Evolutionary conservation across 1,139 yeast species (phyloP).

Genomic region (Pichia sp.): DNA sequence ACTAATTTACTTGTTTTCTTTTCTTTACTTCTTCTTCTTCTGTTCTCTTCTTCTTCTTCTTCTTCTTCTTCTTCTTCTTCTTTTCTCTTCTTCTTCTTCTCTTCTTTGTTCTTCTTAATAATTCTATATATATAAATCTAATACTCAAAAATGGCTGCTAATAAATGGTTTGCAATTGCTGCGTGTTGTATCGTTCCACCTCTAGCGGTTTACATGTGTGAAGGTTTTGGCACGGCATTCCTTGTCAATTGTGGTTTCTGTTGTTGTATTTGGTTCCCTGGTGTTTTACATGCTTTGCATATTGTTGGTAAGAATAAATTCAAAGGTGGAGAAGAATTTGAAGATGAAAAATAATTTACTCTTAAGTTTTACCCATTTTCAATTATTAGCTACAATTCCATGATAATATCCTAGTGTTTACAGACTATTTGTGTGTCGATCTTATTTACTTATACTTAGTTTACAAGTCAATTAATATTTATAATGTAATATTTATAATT

Average conservation of each 20-base stretch:
- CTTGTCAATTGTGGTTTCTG: slow-evolving; percentile 59
- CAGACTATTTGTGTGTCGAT: background rate
- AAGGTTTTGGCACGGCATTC: slow-evolving; percentile 56
- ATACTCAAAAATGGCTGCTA: background rate
- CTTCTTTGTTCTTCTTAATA: too few species aligned
- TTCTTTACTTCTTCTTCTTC: too few species aligned
- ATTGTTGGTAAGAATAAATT: slow-evolving; percentile 33
- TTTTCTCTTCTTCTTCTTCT: background rate
- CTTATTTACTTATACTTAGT: background rate
- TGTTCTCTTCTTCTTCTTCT: background rate
- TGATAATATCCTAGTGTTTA: background rate
- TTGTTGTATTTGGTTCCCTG: slow-evolving; percentile 66
- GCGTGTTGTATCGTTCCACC: slow-evolving; percentile 63
- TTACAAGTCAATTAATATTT: background rate
- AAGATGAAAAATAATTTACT: background rate
- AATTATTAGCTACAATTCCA: background rate
- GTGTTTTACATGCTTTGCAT: slow-evolving; percentile 66
- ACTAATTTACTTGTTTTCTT: too few species aligned
- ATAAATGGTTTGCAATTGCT: slow-evolving; percentile 9
- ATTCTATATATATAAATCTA: background rate
- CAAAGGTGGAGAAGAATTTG: background rate
- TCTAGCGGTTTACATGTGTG: slow-evolving; percentile 60
- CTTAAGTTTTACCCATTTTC: background rate
- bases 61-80: background rate
- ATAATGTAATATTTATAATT: background rate